A percentile compares a stretch with the other conserved stretches of the same genome.
phyloP scores from a whole-genome alignment of 306 rosid genomes.

The Calophaca sinica region DNA sequence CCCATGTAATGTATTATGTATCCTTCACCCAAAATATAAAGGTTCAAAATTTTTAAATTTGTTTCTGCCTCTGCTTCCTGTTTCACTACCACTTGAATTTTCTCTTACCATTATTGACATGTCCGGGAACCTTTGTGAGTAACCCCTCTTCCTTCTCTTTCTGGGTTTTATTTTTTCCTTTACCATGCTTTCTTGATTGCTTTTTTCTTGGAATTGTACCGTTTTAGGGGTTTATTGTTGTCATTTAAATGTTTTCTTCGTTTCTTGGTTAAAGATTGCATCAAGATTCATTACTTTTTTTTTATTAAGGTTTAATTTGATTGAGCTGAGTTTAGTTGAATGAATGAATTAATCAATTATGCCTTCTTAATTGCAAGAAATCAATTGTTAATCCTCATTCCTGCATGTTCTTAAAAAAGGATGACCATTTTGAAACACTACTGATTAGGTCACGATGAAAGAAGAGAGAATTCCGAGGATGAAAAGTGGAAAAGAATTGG shows the following conservation, averaged over 20 bases:
- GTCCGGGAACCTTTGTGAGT: constrained; percentile 83
- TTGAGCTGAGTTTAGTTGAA: background rate
- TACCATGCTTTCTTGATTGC: background rate
- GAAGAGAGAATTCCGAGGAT: constrained; percentile 75
- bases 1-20: background rate
- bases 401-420: background rate
- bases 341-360: background rate
- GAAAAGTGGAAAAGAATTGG: constrained; percentile 69
- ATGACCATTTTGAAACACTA: constrained; percentile 4
- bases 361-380: background rate
- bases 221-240: background rate
- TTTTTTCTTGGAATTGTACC: constrained; percentile 11
- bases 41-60: background rate
- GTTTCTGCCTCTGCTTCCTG: background rate
- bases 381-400: background rate
- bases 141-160: background rate
- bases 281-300: background rate
- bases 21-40: background rate
- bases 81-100: constrained; percentile 20
- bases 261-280: background rate
- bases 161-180: background rate
- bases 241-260: background rate
- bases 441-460: constrained; percentile 65
- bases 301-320: background rate
- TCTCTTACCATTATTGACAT: constrained; percentile 44